phyloP scores from a whole-genome alignment of 495 filamentous ascomycete genomes.

The Jackrogersella minutella region DNA sequence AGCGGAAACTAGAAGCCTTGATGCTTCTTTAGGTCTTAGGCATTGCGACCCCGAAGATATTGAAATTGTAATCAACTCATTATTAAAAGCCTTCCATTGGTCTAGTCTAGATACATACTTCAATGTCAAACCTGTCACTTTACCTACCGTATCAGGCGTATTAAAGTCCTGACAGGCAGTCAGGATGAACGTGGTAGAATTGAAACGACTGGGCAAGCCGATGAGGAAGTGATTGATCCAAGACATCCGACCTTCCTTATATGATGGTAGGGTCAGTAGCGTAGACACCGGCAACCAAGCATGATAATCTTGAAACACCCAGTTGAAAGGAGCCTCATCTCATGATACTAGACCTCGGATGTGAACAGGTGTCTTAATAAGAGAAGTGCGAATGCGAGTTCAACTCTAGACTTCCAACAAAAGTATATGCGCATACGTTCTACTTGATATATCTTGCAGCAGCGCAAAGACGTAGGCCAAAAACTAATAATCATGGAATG shows the following conservation, averaged over 20 bases:
- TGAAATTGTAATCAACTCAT: neutral
- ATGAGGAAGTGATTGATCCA: neutral
- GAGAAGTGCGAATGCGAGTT: slow-evolving; percentile 3
- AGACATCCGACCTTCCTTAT: neutral
- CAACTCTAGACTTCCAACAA: neutral
- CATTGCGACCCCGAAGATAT: neutral
- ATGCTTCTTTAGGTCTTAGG: no score
- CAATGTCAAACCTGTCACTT: neutral
- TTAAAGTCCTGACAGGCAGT: neutral
- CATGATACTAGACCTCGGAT: slow-evolving; percentile 2
- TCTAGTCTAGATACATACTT: no score
- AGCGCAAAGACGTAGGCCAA: neutral
- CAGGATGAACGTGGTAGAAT: no score
- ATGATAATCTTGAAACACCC: slow-evolving; percentile 11
- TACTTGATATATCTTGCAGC: neutral
- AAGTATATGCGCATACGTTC: slow-evolving; percentile 1
- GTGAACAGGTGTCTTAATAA: neutral
- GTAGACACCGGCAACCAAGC: neutral
- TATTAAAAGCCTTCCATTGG: no score
- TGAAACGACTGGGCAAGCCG: neutral
- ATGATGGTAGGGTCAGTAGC: neutral
- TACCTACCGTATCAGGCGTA: no score
- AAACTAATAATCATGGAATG: slow-evolving; percentile 51
- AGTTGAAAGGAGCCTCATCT: slow-evolving; percentile 7
- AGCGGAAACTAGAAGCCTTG: slow-evolving; percentile 2